Evolutionary conservation across 345 rosid species (phyloP), one percentile per base, ranked within the genome.

Genomic region (Lepidium africanum): DNA sequence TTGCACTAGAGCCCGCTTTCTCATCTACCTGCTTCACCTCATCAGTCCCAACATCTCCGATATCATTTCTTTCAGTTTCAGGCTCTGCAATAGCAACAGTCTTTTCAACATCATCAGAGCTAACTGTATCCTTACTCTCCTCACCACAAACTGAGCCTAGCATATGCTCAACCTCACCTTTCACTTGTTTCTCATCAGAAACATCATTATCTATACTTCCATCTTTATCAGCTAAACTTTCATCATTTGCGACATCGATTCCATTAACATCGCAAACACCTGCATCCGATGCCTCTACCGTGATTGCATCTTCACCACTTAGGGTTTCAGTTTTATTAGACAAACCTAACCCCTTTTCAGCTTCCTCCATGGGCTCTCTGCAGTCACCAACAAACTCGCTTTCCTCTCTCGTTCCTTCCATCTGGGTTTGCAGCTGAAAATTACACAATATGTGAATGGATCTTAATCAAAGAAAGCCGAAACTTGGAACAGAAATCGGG

Each of bases 331-430:
- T 6, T 46, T 45, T 10, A 74, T 63, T 37, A 60, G 63, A 47
- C 53, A 73, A 36, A 45, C 50, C 27, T 41, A 36, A 7, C 1
- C 36, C 58, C 63, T 53, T 37, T 38, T 32, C 21, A 60, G 47
- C 32, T 67, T 67, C 64, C 58, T 67, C 63, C 58, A 59, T 36
- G 55, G 61, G 61, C 58, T 38, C 73, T 27, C 36, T 38, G 63
- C 3, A 43, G 53, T 16, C 68, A 60, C 46, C 52, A 67, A 38
- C 6, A 13, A 57, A 43, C 14, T 46, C 73, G 19, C 39, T 53
- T 46, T 53, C 52, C 5, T 67, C 63, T 61, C 69, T 52, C 14
- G 30, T 69, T 46, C 67, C 64, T 38, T 74, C 69, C 78, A 74
- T 45, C 33, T 45, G 8, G n/a, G 37, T 2, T 7, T 13, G 9